Evolutionary conservation across 2,329 filamentous ascomycete species (phyloP), one percentile per base, ranked within the genome.

Genomic region (Lachnellula arida): DNA sequence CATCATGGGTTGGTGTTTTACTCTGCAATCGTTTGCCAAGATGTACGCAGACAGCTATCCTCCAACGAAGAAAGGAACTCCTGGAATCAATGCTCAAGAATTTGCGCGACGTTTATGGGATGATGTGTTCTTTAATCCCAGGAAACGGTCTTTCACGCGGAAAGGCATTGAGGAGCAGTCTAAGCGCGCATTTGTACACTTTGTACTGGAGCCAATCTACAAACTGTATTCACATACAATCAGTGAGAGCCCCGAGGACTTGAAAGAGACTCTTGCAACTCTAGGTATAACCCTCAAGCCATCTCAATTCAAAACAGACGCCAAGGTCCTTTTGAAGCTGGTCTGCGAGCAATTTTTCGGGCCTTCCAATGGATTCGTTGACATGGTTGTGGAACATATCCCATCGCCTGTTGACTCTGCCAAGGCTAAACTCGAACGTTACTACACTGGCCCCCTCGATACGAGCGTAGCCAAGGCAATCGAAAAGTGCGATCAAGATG

Each of bases 281-380:
- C 78, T 99, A 9, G 91, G 91, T 12, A 96, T 99, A 65, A 74
- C 79, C 19, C 76, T 99, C 60, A 99, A 97, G 75, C 93, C 94
- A 3, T 92, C 91, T 7, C 91, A 97, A 70, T 90, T 95, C 71
- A 94, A 88, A 72, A 83, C 86, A 2, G 93, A 99, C 70, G 92
- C 94, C 4, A 94, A 89, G 65, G 87, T 92, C 39, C 80, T 99
- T 15, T 79, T 99, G 55, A 92, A 89, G 68, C 76, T 95, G 51
- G 92, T 96, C 5, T 97, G 93, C 71, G 88, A 91, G 69, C 91
- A 96, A 69, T 99, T 97, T 75, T 99, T 99, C 67, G 94, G 94
- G 0, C 85, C 89, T 8, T 89, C 91, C 1, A 85, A 82, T 17
- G 92, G 91, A 0, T 96, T 99, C 65, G 92, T 97, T 40, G 94